Evolutionary conservation across 2,329 filamentous ascomycete species (phyloP).

Genomic region (Aplosporella prunicola): DNA sequence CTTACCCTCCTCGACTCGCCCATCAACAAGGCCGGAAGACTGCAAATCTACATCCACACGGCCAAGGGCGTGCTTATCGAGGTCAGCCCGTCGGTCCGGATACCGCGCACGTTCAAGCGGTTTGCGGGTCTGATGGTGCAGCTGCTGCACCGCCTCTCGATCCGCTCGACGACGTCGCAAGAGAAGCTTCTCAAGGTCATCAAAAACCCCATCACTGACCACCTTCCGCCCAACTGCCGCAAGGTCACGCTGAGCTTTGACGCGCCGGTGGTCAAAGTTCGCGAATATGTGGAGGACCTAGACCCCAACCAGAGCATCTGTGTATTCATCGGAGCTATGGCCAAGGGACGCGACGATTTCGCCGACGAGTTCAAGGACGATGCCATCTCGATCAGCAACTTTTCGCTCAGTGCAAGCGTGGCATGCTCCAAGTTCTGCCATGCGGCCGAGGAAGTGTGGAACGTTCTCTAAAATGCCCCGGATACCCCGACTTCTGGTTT

Average conservation of each 20-base stretch:
- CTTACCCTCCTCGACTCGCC: slow-evolving; percentile 95
- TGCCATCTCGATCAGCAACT: slow-evolving; percentile 97
- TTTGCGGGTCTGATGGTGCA: slow-evolving; percentile 99
- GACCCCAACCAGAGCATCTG: slow-evolving; percentile 84
- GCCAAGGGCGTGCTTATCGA: slow-evolving; percentile 96
- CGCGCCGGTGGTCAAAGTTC: slow-evolving; percentile 72
- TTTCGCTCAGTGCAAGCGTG: slow-evolving; percentile 91
- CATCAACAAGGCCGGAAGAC: slow-evolving; percentile 94
- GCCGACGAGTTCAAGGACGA: slow-evolving; percentile 92
- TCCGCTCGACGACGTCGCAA: slow-evolving; percentile 91
- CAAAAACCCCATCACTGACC: slow-evolving; percentile 94
- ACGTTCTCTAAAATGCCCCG: slow-evolving; percentile 58
- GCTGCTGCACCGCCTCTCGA: slow-evolving; percentile 87
- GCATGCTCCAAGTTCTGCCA: slow-evolving; percentile 99
- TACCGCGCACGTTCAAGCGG: slow-evolving; percentile 96
- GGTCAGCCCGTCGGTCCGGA: slow-evolving; percentile 94
- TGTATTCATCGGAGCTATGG: slow-evolving; percentile 97
- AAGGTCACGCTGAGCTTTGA: slow-evolving; percentile 97
- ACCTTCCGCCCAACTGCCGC: slow-evolving; percentile 91
- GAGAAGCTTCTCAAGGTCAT: slow-evolving; percentile 97
- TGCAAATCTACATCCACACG: slow-evolving; percentile 98
- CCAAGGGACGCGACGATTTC: slow-evolving; percentile 91
- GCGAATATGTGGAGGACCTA: slow-evolving; percentile 78
- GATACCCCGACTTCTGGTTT: neutral
- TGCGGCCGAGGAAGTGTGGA: slow-evolving; percentile 92